phyloP scores from a whole-genome alignment of 495 filamentous ascomycete genomes.

The Durotheca rogersii region DNA sequence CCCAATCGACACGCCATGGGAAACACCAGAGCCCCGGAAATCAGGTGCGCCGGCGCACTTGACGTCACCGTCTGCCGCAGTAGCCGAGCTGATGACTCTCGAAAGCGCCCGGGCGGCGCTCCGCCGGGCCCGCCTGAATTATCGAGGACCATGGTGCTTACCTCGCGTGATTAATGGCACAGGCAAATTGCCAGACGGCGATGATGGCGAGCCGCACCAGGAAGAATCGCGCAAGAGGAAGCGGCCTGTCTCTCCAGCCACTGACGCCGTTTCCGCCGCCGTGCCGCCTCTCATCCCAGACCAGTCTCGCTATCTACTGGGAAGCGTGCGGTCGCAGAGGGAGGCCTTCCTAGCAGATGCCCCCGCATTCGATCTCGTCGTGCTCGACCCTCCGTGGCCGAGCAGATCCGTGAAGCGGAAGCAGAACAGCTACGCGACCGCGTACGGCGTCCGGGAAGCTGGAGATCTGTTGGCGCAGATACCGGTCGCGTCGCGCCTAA shows the following conservation, averaged over 20 bases:
- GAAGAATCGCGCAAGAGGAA: slow-evolving; percentile 25
- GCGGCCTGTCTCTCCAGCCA: slow-evolving; percentile 7
- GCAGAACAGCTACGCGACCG: slow-evolving; percentile 60
- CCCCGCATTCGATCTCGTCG: slow-evolving; percentile 69
- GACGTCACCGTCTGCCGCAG: slow-evolving; percentile 35
- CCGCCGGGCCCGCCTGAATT: slow-evolving; percentile 32
- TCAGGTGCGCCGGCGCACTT: slow-evolving; percentile 3
- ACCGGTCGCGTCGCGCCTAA: slow-evolving; percentile 57
- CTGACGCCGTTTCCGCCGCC: neutral
- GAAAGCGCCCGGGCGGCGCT: slow-evolving; percentile 46
- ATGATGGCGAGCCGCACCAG: slow-evolving; percentile 1
- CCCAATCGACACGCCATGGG: slow-evolving; percentile 42
- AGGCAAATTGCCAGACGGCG: neutral
- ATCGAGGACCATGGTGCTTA: slow-evolving; percentile 49
- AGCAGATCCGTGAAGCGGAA: slow-evolving; percentile 81
- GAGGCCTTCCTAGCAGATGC: slow-evolving; percentile 35
- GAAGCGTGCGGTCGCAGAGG: slow-evolving; percentile 41
- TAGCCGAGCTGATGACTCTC: slow-evolving; percentile 49
- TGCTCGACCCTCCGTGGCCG: slow-evolving; percentile 93
- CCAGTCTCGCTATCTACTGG: slow-evolving; percentile 39
- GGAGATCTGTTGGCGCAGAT: slow-evolving; percentile 49
- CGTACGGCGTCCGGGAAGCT: slow-evolving; percentile 42
- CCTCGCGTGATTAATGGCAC: slow-evolving; percentile 31
- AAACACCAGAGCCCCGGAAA: slow-evolving; percentile 47
- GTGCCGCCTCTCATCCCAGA: slow-evolving; percentile 31